Percentiles rank a stretch among this genome's conserved stretches.
These are phyloP conservation scores for Hypoxylon rubiginosum DNA, from an alignment of 2,329 filamentous ascomycete genomes.

Conservation along the genomic window DNA sequence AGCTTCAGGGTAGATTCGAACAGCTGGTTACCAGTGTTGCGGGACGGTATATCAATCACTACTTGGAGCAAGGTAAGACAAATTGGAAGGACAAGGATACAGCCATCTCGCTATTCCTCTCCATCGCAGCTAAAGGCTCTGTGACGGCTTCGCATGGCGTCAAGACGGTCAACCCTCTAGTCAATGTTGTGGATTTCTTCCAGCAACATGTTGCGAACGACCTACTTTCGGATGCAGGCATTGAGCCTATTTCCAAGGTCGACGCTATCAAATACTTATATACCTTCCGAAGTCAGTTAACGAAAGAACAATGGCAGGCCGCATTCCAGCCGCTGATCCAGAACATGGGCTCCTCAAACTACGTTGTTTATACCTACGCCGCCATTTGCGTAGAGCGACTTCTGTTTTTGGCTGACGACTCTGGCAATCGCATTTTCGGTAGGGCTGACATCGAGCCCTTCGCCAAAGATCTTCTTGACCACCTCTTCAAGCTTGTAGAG, in stretches of 20 bases:
- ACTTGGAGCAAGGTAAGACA: conserved; percentile 81
- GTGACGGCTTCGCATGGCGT: conserved; percentile 91
- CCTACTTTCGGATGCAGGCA: conserved; percentile 75
- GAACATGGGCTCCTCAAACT: conserved; percentile 89
- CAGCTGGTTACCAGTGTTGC: conserved; percentile 87
- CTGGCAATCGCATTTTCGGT: conserved; percentile 82
- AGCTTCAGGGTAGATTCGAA: conserved; percentile 91
- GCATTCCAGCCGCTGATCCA: conserved; percentile 92
- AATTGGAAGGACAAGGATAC: conserved; percentile 99
- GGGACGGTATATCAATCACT: conserved; percentile 86
- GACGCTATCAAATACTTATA: conserved; percentile 99
- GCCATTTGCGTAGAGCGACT: conserved; percentile 96
- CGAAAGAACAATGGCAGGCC: conserved; percentile 89
- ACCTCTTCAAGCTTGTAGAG: conserved; percentile 92
- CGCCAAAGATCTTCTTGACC: conserved; percentile 86
- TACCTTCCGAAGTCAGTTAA: conserved; percentile 94
- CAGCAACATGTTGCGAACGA: conserved; percentile 93
- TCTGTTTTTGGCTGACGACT: conserved; percentile 83
- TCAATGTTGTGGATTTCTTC: conserved; percentile 96
- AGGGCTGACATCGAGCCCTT: conserved; percentile 83
- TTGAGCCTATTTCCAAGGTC: conserved; percentile 91
- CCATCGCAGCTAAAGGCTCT: conserved; percentile 91
- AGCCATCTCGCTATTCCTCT: conserved; percentile 95
- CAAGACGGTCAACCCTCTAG: conserved; percentile 86
- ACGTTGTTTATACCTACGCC: conserved; percentile 97